A percentile compares a stretch with the other conserved stretches of the same genome.
phyloP scores from a whole-genome alignment of 2,329 filamentous ascomycete species.

The Xylariaceae sp. region DNA sequence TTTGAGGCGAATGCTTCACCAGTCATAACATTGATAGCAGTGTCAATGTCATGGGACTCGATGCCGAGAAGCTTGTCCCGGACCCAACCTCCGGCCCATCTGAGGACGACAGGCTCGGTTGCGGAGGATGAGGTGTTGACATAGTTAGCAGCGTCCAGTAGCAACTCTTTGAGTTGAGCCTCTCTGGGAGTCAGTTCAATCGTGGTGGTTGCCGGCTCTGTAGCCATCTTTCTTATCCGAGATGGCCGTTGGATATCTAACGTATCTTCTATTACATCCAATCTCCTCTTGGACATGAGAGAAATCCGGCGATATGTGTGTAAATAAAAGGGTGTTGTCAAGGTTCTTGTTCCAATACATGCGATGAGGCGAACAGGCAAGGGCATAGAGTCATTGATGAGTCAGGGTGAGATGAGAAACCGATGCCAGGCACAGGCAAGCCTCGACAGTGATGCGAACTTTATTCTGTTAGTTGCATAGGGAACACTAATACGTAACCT shows the following conservation, averaged over 20 bases:
- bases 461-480: too few relatives aligned
- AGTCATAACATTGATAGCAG: constrained; percentile 86
- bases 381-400: constrained; percentile 21
- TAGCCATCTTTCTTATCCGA: constrained; percentile 40
- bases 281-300: constrained; percentile 43
- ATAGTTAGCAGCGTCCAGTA: constrained; percentile 81
- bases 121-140: constrained; percentile 61
- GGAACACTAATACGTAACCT: too few relatives aligned
- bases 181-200: constrained; percentile 73
- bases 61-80: constrained; percentile 80
- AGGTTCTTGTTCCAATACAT: neutral
- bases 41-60: constrained; percentile 81
- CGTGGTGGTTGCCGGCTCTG: constrained; percentile 38
- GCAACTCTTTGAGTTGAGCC: constrained; percentile 72
- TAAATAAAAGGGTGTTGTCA: neutral
- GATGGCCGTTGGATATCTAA: constrained; percentile 28
- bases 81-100: constrained; percentile 88
- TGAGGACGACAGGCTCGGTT: constrained; percentile 65
- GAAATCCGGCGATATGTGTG: neutral
- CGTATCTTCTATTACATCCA: constrained; percentile 30
- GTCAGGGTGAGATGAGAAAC: too few relatives aligned
- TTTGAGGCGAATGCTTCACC: constrained; percentile 76
- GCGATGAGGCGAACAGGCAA: neutral
- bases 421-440: too few relatives aligned
- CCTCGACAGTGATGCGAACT: too few relatives aligned